phyloP scores from a whole-genome alignment of 116 monocot species.

The Phalaenopsis hybrid region DNA sequence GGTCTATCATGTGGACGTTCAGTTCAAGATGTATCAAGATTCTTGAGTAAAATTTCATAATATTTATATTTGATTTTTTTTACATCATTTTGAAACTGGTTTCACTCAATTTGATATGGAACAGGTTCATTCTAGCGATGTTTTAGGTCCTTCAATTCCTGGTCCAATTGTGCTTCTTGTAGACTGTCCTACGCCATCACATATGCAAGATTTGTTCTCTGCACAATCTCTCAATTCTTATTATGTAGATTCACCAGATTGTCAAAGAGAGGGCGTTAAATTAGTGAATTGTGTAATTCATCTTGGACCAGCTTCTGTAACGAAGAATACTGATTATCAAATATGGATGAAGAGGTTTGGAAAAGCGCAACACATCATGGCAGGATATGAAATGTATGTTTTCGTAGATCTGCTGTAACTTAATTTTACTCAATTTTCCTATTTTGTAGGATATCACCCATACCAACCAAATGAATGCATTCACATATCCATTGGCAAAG shows the following conservation, averaged over 20 bases:
- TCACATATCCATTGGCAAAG: neutral
- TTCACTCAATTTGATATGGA: slow-evolving; percentile 7
- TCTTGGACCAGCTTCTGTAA: slow-evolving; percentile 79
- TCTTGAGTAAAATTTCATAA: neutral
- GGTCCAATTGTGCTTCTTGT: slow-evolving; percentile 89
- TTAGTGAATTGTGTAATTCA: slow-evolving; percentile 90
- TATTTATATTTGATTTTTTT: neutral
- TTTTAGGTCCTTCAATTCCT: slow-evolving; percentile 78
- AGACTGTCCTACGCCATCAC: slow-evolving; percentile 72
- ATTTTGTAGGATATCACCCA: neutral
- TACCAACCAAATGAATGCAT: neutral
- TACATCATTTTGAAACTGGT: slow-evolving; percentile 1
- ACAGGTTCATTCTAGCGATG: slow-evolving; percentile 90
- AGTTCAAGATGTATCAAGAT: neutral
- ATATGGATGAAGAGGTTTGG: slow-evolving; percentile 94
- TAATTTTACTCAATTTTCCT: neutral
- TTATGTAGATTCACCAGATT: slow-evolving; percentile 31
- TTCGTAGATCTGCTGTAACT: neutral
- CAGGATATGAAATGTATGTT: slow-evolving; percentile 98
- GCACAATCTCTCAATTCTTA: slow-evolving; percentile 61
- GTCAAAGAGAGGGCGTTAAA: slow-evolving; percentile 31
- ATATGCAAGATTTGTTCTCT: slow-evolving; percentile 59
- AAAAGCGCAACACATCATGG: slow-evolving; percentile 78
- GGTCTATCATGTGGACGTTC: neutral
- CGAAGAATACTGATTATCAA: slow-evolving; percentile 56